These are phyloP conservation scores for Aegilops umbellulata DNA, from an alignment of 176 grass and related monocot genomes.

Conservation along the genomic window DNA sequence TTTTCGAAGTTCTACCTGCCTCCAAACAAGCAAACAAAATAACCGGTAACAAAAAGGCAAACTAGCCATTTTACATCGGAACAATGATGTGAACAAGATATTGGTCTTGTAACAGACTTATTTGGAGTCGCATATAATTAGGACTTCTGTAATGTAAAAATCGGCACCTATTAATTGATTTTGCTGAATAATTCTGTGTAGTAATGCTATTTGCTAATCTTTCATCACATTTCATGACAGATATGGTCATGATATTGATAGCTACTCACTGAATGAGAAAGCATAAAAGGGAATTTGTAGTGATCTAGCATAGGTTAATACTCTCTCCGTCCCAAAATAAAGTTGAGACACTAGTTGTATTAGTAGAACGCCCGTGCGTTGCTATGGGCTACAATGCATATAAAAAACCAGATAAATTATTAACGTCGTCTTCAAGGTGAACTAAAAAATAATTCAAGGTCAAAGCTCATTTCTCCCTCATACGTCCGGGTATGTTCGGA, in stretches of 20 bases:
- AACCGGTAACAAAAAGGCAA: background rate
- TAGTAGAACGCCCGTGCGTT: no score
- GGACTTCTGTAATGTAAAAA: background rate
- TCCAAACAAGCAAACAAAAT: background rate
- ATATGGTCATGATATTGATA: background rate
- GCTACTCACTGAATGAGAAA: background rate
- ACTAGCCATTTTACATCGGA: background rate
- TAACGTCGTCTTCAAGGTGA: no score
- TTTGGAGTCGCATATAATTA: background rate
- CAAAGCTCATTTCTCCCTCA: no score
- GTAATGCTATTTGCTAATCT: background rate
- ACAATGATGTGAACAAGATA: background rate
- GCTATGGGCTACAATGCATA: no score
- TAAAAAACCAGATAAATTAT: no score
- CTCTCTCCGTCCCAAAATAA: no score
- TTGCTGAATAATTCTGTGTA: background rate
- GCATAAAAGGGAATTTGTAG: background rate
- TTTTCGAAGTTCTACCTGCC: background rate
- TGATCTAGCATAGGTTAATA: background rate
- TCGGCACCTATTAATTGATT: background rate
- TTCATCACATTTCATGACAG: background rate
- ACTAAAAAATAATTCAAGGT: no score
- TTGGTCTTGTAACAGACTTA: background rate
- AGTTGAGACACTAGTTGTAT: no score
- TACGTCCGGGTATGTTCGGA: no score